Base-by-base conservation (phyloP, 345 rosid genomes). In the Eutrema japonicum region DNA sequence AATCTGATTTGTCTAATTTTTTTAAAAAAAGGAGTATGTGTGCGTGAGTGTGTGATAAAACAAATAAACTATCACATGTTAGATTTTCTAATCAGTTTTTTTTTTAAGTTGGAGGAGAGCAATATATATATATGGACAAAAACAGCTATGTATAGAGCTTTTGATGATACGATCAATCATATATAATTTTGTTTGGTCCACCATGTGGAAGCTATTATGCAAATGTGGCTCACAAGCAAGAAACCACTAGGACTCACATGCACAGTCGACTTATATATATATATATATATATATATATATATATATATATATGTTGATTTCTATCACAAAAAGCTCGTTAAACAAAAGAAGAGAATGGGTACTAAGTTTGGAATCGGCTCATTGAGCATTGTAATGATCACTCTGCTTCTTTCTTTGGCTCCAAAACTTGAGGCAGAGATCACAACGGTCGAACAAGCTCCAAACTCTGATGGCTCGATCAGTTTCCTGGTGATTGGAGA, bases 401-500 rank as follows among this genome's bases (percentile, higher is more conserved):
- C 53, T 48, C 43, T 66, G 29, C 51, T 56, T n/a, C 36, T 66
- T 42, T 47, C 43, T 30, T 3, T 66, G 16, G 64, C 56, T 35
- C 64, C 68, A 42, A 60, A 59, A 42, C 33, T 59, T 52, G 8
- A 61, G 58, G 87, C 87, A 5, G 80, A 81, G 61, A 82, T 86
- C 56, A 72, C 59, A 40, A 72, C 66, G 27, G 37, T 87, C 5
- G 55, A 80, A 37, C 93, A 85, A 42, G 41, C 77, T 9, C 64
- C 66, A 7, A 82, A 85, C 68, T 62, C 30, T 2, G 88, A 90
- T 37, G 88, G 85, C 14, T 82, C 88, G 0, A 77, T 88, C 62
- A 82, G 75, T 68, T 77, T 88, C 76, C 55, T 90, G 77, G 96
- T 90, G 8, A 69, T 86, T 14, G 91, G 96, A 72, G 96, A 90